Evolutionary conservation across 169 alveolate genomes (phyloP).

Genomic region (Cryptosporidium sp.): DNA sequence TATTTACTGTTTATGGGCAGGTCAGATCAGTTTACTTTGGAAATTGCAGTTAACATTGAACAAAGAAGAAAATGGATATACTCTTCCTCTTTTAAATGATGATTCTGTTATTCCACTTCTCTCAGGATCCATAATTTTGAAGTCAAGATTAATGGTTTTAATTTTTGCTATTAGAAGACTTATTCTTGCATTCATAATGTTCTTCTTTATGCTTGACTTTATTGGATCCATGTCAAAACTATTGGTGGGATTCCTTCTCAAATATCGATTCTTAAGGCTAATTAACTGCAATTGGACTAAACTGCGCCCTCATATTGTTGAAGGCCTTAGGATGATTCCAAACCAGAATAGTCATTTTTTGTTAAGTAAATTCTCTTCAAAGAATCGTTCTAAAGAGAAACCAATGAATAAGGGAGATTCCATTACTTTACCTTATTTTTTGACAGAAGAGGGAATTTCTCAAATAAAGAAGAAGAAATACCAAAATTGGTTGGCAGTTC

Average conservation of each 20-base stretch:
- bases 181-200: constrained; percentile 57
- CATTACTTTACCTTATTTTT: constrained; percentile 52
- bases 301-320: constrained; percentile 71
- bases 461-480: constrained; percentile 69
- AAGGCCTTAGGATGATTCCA: constrained; percentile 34
- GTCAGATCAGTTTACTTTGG: constrained; percentile 53
- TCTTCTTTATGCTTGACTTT: constrained; percentile 60
- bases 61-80: constrained; percentile 10
- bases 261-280: constrained; percentile 55
- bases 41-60: constrained; percentile 35
- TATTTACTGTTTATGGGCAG: constrained; percentile 61
- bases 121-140: constrained; percentile 21
- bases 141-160: constrained; percentile 44
- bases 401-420: constrained; percentile 74
- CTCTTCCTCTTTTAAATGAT: constrained; percentile 1
- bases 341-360: constrained; percentile 2
- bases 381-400: constrained; percentile 24
- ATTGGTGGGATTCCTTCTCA: constrained; percentile 35
- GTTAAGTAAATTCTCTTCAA: constrained; percentile 31
- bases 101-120: neutral
- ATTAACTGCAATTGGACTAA: constrained; percentile 75
- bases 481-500: constrained; percentile 73
- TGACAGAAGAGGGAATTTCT: constrained; percentile 70
- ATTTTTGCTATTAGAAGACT: constrained; percentile 69
- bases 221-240: constrained; percentile 71